These are phyloP conservation scores for Linaria vulgaris DNA, from an alignment of 257 asterid genomes.

Conservation along the genomic window DNA sequence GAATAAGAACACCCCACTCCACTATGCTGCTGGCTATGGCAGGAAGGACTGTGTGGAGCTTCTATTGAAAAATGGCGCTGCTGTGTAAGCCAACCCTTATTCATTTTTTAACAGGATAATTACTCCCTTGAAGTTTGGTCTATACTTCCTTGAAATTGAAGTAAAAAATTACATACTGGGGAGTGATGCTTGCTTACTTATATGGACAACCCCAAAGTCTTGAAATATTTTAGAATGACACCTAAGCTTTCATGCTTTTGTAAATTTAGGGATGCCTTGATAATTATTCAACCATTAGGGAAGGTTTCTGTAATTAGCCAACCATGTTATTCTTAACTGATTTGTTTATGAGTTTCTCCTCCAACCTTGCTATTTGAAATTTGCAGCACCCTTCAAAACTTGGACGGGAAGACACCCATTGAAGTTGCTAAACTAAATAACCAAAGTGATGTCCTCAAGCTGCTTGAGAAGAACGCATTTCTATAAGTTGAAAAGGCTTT, in stretches of 20 bases:
- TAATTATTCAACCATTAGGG: too few relatives aligned
- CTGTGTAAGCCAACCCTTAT: slow-evolving; percentile 66
- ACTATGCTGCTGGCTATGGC: slow-evolving; percentile 98
- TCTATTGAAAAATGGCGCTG: slow-evolving; percentile 88
- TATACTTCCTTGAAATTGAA: too few relatives aligned
- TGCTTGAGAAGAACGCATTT: slow-evolving; percentile 97
- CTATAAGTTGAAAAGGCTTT: slow-evolving; percentile 35
- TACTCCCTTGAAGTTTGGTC: not conserved
- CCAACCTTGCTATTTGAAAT: slow-evolving; percentile 21
- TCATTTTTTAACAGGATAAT: too few relatives aligned
- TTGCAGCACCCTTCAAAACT: slow-evolving; percentile 88
- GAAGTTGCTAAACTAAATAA: slow-evolving; percentile 92
- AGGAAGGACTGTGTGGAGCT: slow-evolving; percentile 95
- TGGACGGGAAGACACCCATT: slow-evolving; percentile 96
- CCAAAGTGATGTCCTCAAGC: slow-evolving; percentile 75
- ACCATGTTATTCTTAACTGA: too few relatives aligned
- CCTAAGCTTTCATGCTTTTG: too few relatives aligned
- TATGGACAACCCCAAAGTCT: too few relatives aligned
- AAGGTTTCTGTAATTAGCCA: too few relatives aligned
- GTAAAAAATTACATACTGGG: too few relatives aligned
- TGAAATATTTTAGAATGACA: too few relatives aligned
- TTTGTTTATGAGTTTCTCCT: slow-evolving; percentile 8
- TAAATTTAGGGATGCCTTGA: too few relatives aligned
- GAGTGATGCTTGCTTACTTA: too few relatives aligned
- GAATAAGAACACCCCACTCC: slow-evolving; percentile 98